These are phyloP conservation scores for Sarcodon aspratus DNA, from an alignment of 768 basidiomycete genomes.

Conservation along the genomic window DNA sequence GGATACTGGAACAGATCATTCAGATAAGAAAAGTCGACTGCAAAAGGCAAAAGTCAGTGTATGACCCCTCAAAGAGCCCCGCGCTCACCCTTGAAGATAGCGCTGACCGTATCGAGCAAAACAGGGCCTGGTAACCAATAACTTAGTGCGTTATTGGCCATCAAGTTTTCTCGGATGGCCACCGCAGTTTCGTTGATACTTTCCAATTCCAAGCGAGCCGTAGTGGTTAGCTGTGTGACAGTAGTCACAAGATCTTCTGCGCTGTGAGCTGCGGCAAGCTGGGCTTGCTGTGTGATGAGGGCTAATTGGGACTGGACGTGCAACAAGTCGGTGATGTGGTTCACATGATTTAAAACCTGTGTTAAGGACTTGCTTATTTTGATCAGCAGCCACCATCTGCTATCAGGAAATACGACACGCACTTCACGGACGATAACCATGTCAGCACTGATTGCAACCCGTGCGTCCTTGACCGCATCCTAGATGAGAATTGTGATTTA, in stretches of 20 bases:
- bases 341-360: neutral
- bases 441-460: no score
- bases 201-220: slow-evolving; percentile 30
- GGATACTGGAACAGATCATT: neutral
- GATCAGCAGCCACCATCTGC: no score
- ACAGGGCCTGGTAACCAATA: neutral
- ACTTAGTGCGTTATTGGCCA: neutral
- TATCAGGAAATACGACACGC: no score
- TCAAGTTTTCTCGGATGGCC: slow-evolving; percentile 20
- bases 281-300: slow-evolving; percentile 20
- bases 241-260: slow-evolving; percentile 23
- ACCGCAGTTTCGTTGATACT: slow-evolving; percentile 34
- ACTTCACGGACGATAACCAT: no score
- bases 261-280: slow-evolving; percentile 24
- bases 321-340: slow-evolving; percentile 17
- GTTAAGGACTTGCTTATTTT: no score
- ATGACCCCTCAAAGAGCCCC: neutral
- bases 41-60: neutral
- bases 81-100: neutral
- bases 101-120: neutral
- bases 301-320: slow-evolving; percentile 20
- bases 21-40: neutral
- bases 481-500: no score
- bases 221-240: slow-evolving; percentile 25
- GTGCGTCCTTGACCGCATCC: no score